Base-by-base conservation (phyloP, 2,329 filamentous ascomycete genomes). In the Metarhizium humberi region DNA sequence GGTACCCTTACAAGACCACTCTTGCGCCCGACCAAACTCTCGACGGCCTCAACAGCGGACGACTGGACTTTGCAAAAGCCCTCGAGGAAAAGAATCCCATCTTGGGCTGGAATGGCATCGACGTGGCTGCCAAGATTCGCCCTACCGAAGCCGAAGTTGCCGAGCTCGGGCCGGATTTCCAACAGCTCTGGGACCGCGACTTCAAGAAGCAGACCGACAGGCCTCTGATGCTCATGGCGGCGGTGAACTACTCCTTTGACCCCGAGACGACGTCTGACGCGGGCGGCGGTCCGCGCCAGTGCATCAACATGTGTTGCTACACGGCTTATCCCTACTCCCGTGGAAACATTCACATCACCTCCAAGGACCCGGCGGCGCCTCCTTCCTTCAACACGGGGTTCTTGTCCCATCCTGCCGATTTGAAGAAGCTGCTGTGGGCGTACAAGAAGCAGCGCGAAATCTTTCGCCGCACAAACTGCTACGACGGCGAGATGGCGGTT, bases 401-500 rank as follows among this genome's bases (percentile, higher is more conserved):
- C 67, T 48, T 65, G n/a, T 53, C 56, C 6, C 68, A 75, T 29
- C 72, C 73, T 2, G 65, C 80, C 29, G 82, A 86, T 62, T 36
- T 85, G 32, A 78, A 78, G 64, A 80, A 76, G 61, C 76, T 80
- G 13, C 60, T 83, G 11, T 86, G 82, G 82, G 76, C 72, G 1
- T 87, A 87, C 71, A 87, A 87, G 68, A 79, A 78, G 59, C 74
- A 76, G 43, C 79, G 84, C 3, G 82, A 85, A 65, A 76, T 86
- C 53, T 70, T 75, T 25, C 77, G 83, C 3, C 78, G 81, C 14
- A 78, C 80, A 62, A 66, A 73, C 2, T 71, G 75, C 56, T 84
- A 78, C 67, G 61, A 72, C 55, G 72, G 79, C 62, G 73, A 79
- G 64, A 46, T 73, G 2, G 63, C 68, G 4, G 53, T 63, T 3